Evolutionary conservation across 2,329 filamentous ascomycete species (phyloP).

Genomic region (Pseudocercospora vitis): DNA sequence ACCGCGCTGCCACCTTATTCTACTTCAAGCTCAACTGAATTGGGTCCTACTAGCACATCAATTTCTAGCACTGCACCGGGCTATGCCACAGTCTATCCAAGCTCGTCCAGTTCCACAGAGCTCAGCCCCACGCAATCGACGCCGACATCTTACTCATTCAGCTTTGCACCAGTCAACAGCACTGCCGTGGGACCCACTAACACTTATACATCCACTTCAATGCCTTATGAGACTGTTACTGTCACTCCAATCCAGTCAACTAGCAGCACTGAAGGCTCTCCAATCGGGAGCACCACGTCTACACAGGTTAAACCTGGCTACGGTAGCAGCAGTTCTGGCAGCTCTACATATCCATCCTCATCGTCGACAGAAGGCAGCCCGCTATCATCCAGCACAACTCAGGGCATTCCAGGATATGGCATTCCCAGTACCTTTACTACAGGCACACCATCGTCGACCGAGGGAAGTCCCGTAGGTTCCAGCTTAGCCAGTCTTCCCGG

Average conservation of each 20-base stretch:
- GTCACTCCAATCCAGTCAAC: neutral
- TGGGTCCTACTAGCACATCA: slow-evolving; percentile 16
- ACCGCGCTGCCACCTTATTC: neutral
- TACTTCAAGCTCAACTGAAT: neutral
- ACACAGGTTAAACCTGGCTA: neutral
- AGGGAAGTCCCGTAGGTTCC: too few species aligned
- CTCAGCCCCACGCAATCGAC: slow-evolving; percentile 1
- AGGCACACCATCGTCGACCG: too few species aligned
- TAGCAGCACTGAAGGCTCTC: slow-evolving; percentile 8
- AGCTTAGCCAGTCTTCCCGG: neutral
- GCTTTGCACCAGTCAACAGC: slow-evolving; percentile 8
- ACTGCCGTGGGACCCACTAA: slow-evolving; percentile 7
- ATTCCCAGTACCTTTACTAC: neutral
- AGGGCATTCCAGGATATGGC: slow-evolving; percentile 1
- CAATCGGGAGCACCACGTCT: slow-evolving; percentile 2
- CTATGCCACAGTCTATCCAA: slow-evolving; percentile 9
- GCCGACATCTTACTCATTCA: slow-evolving; percentile 5
- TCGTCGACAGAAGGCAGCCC: slow-evolving; percentile 3
- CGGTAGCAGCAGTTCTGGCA: neutral
- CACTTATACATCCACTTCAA: neutral
- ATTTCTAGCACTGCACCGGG: slow-evolving; percentile 7
- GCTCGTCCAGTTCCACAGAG: slow-evolving; percentile 8
- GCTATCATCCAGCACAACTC: neutral
- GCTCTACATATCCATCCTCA: neutral
- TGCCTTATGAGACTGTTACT: neutral